Evolutionary conservation across 225 moss, liverwort and hornwort species (phyloP), one percentile per base, ranked within the genome.

Genomic region (Asterella californica): DNA sequence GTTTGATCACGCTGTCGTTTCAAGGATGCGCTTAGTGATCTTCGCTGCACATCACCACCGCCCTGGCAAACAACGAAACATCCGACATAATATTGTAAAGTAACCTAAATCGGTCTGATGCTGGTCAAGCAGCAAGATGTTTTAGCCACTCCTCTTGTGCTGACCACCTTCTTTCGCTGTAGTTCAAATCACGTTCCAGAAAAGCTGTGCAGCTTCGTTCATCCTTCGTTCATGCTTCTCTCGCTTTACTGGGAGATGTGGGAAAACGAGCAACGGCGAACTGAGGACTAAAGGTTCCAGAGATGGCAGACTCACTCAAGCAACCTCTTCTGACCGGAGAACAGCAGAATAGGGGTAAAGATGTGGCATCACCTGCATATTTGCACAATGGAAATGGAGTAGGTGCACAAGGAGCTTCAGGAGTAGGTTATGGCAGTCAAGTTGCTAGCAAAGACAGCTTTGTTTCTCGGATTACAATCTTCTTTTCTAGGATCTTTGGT

Each of bases 321-420:
- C 83, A 86, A 1, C 80, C 86, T 24, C 59, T 86, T 32, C 73
- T 86, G 17, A 53, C 11, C 8, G 69, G 32, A 54, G 75, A 42
- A 75, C 53, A 76, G n/a, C 72, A 30, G 36, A 49, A 47, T 2
- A 37, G 57, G 4, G 54, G 49, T 2, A 57, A 81, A 36, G 78
- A 48, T 55, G 54, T 32, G 34, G n/a, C 34, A 65, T 46, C 70
- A 46, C 47, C 57, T 2, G 32, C 5, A 65, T 18, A 46, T 36
- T 38, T 9, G 52, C 32, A 19, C 32, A 46, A 10, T 53, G 54
- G 42, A 12, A 72, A 82, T 50, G 65, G 42, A 10, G 38, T 12
- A 29, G 71, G n/a, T 10, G 15, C 4, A 24, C 78, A 12, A 9
- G 49, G 32, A 64, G 24, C 15, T 36, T 24, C 37, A 76, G 62